Conservation (phyloP, 345 rosid species). For the Nasturtium officinale region DNA sequence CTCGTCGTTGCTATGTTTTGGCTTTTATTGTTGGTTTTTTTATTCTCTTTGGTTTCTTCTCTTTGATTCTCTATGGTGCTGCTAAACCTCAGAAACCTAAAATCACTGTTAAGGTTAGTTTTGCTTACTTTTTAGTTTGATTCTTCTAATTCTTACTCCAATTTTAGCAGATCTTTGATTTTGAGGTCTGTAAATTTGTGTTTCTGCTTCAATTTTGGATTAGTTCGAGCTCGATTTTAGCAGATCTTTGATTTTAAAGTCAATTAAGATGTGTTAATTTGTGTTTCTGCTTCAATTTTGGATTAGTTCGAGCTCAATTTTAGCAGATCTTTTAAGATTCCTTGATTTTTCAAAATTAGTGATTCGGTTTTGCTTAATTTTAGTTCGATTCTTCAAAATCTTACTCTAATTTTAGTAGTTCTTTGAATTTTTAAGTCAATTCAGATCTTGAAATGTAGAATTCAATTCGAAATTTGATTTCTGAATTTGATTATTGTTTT, state of each 20-base stretch:
- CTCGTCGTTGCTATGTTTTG: constrained; percentile 81
- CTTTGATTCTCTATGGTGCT: constrained; percentile 88
- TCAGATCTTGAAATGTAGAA: not conserved
- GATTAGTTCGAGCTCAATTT: no score
- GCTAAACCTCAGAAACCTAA: constrained; percentile 87
- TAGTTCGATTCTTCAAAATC: no score
- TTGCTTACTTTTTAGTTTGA: not conserved
- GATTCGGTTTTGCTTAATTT: no score
- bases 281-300: no score
- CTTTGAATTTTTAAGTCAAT: not conserved
- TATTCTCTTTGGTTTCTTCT: constrained; percentile 77
- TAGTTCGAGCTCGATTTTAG: not conserved
- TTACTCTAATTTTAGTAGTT: no score
- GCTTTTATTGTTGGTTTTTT: constrained; percentile 81
- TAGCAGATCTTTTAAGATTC: no score
- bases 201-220: not conserved
- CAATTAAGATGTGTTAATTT: no score
- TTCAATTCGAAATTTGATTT: not conserved
- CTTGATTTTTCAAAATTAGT: no score
- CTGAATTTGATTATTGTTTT: not conserved
- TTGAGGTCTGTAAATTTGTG: not conserved
- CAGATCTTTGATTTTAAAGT: no score
- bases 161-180: not conserved
- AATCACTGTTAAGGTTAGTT: constrained; percentile 71
- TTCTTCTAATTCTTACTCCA: not conserved